Evolutionary conservation across 148 eudicot species (phyloP).

Genomic region (Rheum nobile): DNA sequence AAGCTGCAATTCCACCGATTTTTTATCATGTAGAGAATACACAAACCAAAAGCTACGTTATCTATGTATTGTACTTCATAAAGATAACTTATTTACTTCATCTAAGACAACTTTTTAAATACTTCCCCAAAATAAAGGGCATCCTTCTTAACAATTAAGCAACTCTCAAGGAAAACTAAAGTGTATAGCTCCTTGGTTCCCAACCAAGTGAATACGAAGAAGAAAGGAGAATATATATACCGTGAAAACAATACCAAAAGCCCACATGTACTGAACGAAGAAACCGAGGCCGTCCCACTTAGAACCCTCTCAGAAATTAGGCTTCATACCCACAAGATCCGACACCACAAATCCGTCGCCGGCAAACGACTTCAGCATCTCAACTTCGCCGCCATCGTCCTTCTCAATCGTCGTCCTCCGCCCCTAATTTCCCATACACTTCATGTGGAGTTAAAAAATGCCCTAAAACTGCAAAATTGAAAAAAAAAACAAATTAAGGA

Average conservation of each 20-base stretch:
- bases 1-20: too few species aligned
- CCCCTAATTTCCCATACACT: too few species aligned
- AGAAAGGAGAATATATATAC: too few species aligned
- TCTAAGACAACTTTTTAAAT: not conserved
- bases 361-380: slow-evolving; percentile 14
- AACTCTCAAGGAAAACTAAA: too few species aligned
- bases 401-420: slow-evolving; percentile 1
- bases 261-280: slow-evolving; percentile 91
- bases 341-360: slow-evolving; percentile 53
- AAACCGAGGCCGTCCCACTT: slow-evolving; percentile 78
- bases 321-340: slow-evolving; percentile 47
- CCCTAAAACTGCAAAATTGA: too few species aligned
- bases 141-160: not conserved
- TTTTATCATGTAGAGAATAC: too few species aligned
- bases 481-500: too few species aligned
- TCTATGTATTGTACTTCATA: too few species aligned
- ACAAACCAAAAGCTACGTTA: too few species aligned
- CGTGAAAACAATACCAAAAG: slow-evolving; percentile 80
- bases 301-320: slow-evolving; percentile 76
- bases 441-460: too few species aligned
- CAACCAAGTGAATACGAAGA: not conserved
- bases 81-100: too few species aligned
- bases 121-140: too few species aligned
- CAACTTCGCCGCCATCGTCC: slow-evolving; percentile 2
- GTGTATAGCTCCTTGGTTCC: not conserved